phyloP scores from a whole-genome alignment of 2,329 filamentous ascomycete species.

The Emmonsia crescens region DNA sequence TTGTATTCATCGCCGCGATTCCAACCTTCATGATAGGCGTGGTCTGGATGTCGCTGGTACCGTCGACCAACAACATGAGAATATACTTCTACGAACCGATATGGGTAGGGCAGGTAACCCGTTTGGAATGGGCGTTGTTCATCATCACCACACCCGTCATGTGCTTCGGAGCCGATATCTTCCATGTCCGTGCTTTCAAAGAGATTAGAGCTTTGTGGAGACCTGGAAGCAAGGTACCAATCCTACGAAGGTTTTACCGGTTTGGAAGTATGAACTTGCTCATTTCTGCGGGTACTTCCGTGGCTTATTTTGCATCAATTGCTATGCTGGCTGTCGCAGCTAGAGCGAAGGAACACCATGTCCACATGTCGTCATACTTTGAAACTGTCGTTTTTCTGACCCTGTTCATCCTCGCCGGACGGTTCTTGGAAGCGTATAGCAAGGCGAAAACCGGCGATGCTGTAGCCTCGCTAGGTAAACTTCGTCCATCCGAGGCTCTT shows the following conservation, averaged over 20 bases:
- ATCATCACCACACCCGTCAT: slow-evolving; percentile 77
- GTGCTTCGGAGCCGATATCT: slow-evolving; percentile 74
- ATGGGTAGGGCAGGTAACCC: slow-evolving; percentile 57
- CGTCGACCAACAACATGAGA: slow-evolving; percentile 46
- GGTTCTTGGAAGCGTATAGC: slow-evolving; percentile 64
- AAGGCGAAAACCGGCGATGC: slow-evolving; percentile 85
- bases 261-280: slow-evolving; percentile 97
- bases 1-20: slow-evolving; percentile 60
- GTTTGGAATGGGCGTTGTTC: slow-evolving; percentile 69
- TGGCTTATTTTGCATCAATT: slow-evolving; percentile 76
- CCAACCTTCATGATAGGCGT: slow-evolving; percentile 82
- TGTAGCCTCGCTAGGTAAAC: slow-evolving; percentile 64
- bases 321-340: slow-evolving; percentile 59
- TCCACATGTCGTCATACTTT: slow-evolving; percentile 60
- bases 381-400: slow-evolving; percentile 90
- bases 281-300: slow-evolving; percentile 76
- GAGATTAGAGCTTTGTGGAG: slow-evolving; percentile 72
- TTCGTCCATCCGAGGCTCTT: slow-evolving; percentile 66
- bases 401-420: slow-evolving; percentile 64
- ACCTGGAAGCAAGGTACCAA: slow-evolving; percentile 58
- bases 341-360: slow-evolving; percentile 28
- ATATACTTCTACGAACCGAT: slow-evolving; percentile 60
- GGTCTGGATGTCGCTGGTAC: slow-evolving; percentile 77
- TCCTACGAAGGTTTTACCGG: slow-evolving; percentile 69
- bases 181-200: slow-evolving; percentile 68